Evolutionary conservation across 2,329 filamentous ascomycete genomes (phyloP).

Genomic region (Verticillium dahliae): DNA sequence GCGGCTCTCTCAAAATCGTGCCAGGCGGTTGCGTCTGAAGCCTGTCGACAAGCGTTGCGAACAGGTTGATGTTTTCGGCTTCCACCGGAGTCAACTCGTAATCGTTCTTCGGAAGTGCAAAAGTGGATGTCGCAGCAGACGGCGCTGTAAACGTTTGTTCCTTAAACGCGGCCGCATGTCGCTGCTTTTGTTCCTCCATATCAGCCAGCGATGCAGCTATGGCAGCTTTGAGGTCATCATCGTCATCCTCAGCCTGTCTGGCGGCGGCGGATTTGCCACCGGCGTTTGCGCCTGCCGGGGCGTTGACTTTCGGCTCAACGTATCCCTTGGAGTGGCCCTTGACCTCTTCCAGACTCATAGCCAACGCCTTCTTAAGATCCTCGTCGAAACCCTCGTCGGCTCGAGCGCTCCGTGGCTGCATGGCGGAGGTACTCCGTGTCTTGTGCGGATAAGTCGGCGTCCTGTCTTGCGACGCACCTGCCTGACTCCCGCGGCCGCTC

Average conservation of each 20-base stretch:
- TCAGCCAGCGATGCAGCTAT: constrained; percentile 92
- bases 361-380: constrained; percentile 84
- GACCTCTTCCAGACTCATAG: constrained; percentile 95
- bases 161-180: constrained; percentile 77
- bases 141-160: constrained; percentile 59
- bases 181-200: constrained; percentile 97
- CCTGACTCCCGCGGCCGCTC: constrained; percentile 34
- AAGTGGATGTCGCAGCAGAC: constrained; percentile 41
- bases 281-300: constrained; percentile 23
- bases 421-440: constrained; percentile 57
- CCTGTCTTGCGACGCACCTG: constrained; percentile 25
- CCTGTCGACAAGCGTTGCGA: constrained; percentile 87
- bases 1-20: constrained; percentile 91
- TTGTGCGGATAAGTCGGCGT: constrained; percentile 50
- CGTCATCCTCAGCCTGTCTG: constrained; percentile 70
- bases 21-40: constrained; percentile 92
- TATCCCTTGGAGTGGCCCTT: constrained; percentile 70
- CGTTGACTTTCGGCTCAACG: constrained; percentile 48
- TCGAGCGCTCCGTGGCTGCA: constrained; percentile 86
- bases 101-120: constrained; percentile 72
- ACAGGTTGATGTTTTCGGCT: constrained; percentile 95
- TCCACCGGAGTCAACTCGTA: constrained; percentile 92
- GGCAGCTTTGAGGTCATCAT: constrained; percentile 86
- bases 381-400: constrained; percentile 91
- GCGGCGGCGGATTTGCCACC: constrained; percentile 22